A percentile compares a stretch with the other conserved stretches of the same genome.
phyloP scores from a whole-genome alignment of 495 filamentous ascomycete species.

The Trichoderma reesei region DNA sequence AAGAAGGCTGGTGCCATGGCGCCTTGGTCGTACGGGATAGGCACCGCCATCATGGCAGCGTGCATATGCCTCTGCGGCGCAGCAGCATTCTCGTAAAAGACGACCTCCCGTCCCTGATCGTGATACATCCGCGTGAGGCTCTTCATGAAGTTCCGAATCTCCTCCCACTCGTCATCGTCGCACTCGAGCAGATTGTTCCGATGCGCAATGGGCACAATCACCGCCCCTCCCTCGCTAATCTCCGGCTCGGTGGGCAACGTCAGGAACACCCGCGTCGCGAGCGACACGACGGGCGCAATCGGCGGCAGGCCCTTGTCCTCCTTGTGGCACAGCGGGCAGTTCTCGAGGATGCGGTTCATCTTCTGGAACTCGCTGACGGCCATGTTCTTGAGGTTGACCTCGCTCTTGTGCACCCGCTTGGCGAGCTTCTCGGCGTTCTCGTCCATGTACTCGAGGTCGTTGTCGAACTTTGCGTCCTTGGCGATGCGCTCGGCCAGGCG shows the following conservation, averaged over 20 bases:
- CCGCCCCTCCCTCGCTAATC: conserved; percentile 68
- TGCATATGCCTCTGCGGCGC: conserved; percentile 68
- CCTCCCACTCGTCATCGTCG: conserved; percentile 98
- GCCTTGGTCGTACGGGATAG: conserved; percentile 76
- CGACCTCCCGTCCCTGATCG: conserved; percentile 76
- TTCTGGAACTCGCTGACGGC: conserved; percentile 84
- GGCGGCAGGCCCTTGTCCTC: conserved; percentile 78
- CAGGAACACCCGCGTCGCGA: conserved; percentile 79
- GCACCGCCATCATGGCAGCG: conserved; percentile 77
- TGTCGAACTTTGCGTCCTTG: conserved; percentile 84
- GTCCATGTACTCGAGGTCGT: conserved; percentile 94
- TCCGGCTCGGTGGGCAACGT: conserved; percentile 89
- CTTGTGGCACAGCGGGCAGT: conserved; percentile 85
- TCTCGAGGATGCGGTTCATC: conserved; percentile 80
- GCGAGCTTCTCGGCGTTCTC: conserved; percentile 89
- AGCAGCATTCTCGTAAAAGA: conserved; percentile 97
- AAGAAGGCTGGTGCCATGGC: conserved; percentile 93
- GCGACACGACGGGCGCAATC: conserved; percentile 78
- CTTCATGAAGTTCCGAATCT: conserved; percentile 99
- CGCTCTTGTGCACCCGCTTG: conserved; percentile 78
- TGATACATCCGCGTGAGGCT: conserved; percentile 86
- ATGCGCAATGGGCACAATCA: conserved; percentile 86
- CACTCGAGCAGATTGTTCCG: conserved; percentile 86
- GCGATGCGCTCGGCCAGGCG: conserved; percentile 84
- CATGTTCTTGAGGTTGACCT: conserved; percentile 78